Conservation (phyloP, 306 rosid genomes). For the Medicago lupulina region DNA sequence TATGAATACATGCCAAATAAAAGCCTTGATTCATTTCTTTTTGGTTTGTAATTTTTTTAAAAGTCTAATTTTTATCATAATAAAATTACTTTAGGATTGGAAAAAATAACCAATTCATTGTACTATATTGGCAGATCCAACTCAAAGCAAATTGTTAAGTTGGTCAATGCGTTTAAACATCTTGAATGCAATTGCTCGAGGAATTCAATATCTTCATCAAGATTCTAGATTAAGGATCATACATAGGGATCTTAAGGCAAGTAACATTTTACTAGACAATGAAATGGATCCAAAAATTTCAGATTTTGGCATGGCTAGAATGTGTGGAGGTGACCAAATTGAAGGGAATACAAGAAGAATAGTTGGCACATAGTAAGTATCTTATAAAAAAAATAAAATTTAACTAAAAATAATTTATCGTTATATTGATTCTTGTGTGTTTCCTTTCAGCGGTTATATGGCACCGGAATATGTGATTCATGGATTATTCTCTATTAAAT, state of each 20-base stretch:
- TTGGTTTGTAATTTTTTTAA: slow-evolving; percentile 2
- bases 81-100: background rate
- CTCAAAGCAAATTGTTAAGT: background rate
- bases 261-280: background rate
- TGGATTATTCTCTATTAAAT: background rate
- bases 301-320: background rate
- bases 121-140: background rate
- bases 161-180: slow-evolving; percentile 3
- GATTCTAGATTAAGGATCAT: slow-evolving; percentile 15
- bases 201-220: slow-evolving; percentile 33
- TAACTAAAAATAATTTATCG: background rate
- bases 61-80: background rate
- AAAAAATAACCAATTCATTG: background rate
- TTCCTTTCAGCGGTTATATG: background rate
- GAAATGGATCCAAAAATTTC: background rate
- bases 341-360: background rate
- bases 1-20: background rate
- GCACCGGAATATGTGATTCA: background rate
- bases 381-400: background rate
- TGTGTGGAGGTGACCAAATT: background rate
- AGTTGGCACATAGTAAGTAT: slow-evolving; percentile 1
- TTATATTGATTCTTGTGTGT: background rate
- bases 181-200: slow-evolving; percentile 5
- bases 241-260: background rate
- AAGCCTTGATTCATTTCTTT: slow-evolving; percentile 3